Base-by-base conservation (phyloP, 495 filamentous ascomycete species). In the Aspergillus asperescens region DNA sequence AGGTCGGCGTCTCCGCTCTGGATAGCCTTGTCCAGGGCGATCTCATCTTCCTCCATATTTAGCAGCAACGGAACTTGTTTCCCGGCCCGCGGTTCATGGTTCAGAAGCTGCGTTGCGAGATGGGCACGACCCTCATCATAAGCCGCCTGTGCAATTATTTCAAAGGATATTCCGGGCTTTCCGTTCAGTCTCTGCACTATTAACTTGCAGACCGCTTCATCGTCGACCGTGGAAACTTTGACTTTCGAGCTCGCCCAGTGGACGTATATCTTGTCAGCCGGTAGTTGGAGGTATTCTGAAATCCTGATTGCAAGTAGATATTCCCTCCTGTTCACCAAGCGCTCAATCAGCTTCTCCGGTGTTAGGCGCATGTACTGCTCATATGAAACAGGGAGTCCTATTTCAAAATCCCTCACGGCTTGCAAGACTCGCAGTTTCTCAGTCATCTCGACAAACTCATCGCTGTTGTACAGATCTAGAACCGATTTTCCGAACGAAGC, bases 371-470 rank as follows among this genome's bases (percentile, higher is more conserved):
- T 76, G 62, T 84, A 89, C 69, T 97, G 90, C 23, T 96, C 90
- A 62, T 93, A 93, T 9, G 89, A 93, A n/a, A 97, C 60, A 0
- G 93, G 89, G 13, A 98, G 59, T 10, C 94, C 93, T 48, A 98
- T 84, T 61, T 93, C 84, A 60, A 89, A 96, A 64, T 87, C 95
- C 40, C 93, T 79, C 4, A 90, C 84, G 13, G 94, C 92, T 61
- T 95, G 96, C 25, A 98, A 77, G 3, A 98, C 90, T 41, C 93
- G 85, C 15, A 97, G 71, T 9, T 86, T 91, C 68, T 98, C 93
- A 57, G 89, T 95, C 89, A 96, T 96, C 51, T 96, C 90, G 23
- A 98, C 94, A 66, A 97, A 98, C 50, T 97, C 92, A 57, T 98
- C 93, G 62, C 88, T 94, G 68, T 88, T 94, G 70, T 97, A 98